Evolutionary conservation across 345 rosid genomes (phyloP), one percentile per base, ranked within the genome.

Genomic region (Gossypium mustelinum): DNA sequence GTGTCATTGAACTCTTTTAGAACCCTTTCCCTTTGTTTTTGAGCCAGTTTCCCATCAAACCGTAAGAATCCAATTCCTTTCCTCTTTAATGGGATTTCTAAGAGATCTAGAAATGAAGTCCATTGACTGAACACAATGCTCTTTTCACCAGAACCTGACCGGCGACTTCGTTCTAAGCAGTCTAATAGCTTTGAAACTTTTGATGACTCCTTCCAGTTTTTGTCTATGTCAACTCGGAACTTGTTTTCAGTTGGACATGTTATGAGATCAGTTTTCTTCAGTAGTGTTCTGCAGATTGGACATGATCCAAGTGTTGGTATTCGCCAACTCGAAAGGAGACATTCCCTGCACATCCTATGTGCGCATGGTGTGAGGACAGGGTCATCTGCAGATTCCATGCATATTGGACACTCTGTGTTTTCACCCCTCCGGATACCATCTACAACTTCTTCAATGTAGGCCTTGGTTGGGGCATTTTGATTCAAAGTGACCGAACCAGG

Each of bases 331-430:
- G 82, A 59, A 27, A 89, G 81, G 68, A 91, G 88, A 78, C 93
- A 91, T 76, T 89, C 93, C 39, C 92, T 78, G 76, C 93, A 89
- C 87, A 90, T 84, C 78, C 85, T 83, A 79, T 86, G 93, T 27
- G 89, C 89, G 76, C 92, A 91, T 47, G 92, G 86, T 24, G 93
- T 91, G 75, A 89, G 86, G 41, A 91, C 82, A 4, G 97, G 90
- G 70, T 91, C 89, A 73, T 87, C 96, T 54, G 90, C 88, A 65
- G 86, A 83, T 78, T 89, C 90, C 72, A 84, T 47, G 81, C 92
- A 91, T 68, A 87, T 89, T 50, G 90, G 93, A 70, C 96, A 89
- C 75, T 89, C 92, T 7, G 79, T 59, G 78, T 78, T 77, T 65
- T 87, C 85, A 1, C 87, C 96, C 64, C 73, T 70, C 3, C 84